Base-by-base conservation (phyloP, 768 basidiomycete genomes). In the Macrolepiota albuminosa region DNA sequence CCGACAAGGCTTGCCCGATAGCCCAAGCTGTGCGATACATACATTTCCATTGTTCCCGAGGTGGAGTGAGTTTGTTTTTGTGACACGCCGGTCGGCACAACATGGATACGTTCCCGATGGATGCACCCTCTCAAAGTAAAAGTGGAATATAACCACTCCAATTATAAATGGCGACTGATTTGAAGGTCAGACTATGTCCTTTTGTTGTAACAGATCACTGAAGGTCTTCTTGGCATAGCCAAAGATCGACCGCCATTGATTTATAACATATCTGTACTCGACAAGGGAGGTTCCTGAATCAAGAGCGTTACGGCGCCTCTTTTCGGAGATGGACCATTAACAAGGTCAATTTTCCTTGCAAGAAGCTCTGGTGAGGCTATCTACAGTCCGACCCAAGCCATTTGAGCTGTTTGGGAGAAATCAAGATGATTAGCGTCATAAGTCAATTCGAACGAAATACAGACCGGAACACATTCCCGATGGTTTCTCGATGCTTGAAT, bases 1-100 rank as follows among this genome's bases (percentile, higher is more conserved):
- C 53, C 58, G 51, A 46, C 50, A 60, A 42, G 62, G 39, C 47
- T 60, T 54, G 56, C 14, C 40, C 14, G 39, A 33, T 26, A 43
- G 42, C 21, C 4, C 10, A 3, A 3, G 21, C 42, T 7, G 21
- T 7, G 14, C 24, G 13, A 26, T 14, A 16, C 34, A 24, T 51
- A 53, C n/a, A 43, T 21, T 18, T 29, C 5, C 26, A 40, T 40
- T 39, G 26, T 26, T 53, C 55, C 45, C 10, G 31, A 26, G 37
- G 43, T 36, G 34, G n/a, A 21, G 18, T 50, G 14, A 6, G 50
- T 48, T 49, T 37, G 43, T 13, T 52, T 21, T 39, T 34, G 29
- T 42, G 54, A 6, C 13, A 18, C 31, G 21, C 39, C 34, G 40
- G 37, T 56, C 54, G 34, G 40, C 34, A 34, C 14, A 21, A 45